A percentile compares a stretch with the other conserved stretches of the same genome.
Conservation (phyloP, 805 yeast genomes). For the Candida cerambycidarum region DNA sequence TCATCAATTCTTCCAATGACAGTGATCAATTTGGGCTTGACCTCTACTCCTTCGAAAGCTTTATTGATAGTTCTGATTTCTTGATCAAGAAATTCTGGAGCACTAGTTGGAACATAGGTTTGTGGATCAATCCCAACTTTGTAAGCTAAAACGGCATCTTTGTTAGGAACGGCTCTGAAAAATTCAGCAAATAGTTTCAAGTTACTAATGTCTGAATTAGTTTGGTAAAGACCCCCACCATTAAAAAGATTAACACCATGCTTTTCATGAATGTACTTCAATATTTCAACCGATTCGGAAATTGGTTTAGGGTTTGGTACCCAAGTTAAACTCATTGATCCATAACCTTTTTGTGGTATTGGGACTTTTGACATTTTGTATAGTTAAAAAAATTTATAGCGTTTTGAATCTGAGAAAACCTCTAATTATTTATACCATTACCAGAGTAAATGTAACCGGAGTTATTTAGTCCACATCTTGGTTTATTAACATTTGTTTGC, state of each 20-base stretch:
- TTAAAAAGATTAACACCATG: constrained; percentile 56
- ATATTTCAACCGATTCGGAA: constrained; percentile 52
- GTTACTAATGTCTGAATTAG: constrained; percentile 39
- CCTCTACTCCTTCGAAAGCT: constrained; percentile 20
- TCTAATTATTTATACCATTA: too few species aligned
- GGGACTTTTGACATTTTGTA: constrained; percentile 12
- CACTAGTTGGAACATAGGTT: too few species aligned
- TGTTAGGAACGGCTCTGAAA: constrained; percentile 46
- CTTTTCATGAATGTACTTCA: constrained; percentile 49
- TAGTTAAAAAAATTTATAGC: too few species aligned
- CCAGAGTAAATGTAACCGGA: too few species aligned
- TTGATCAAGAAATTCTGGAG: constrained; percentile 38
- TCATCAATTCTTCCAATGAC: constrained; percentile 73
- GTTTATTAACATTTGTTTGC: too few species aligned
- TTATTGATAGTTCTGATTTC: constrained; percentile 47
- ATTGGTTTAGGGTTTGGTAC: constrained; percentile 53
- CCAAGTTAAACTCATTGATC: constrained; percentile 83
- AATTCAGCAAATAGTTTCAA: constrained; percentile 57
- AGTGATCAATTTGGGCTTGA: constrained; percentile 47
- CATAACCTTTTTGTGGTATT: constrained; percentile 50
- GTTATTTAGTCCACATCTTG: too few species aligned
- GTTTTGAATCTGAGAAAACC: too few species aligned
- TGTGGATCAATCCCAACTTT: constrained; percentile 56
- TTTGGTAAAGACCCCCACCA: constrained; percentile 79
- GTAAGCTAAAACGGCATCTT: constrained; percentile 55